These are phyloP conservation scores for Rhizopogon salebrosus DNA, from an alignment of 768 basidiomycete genomes.

Conservation along the genomic window DNA sequence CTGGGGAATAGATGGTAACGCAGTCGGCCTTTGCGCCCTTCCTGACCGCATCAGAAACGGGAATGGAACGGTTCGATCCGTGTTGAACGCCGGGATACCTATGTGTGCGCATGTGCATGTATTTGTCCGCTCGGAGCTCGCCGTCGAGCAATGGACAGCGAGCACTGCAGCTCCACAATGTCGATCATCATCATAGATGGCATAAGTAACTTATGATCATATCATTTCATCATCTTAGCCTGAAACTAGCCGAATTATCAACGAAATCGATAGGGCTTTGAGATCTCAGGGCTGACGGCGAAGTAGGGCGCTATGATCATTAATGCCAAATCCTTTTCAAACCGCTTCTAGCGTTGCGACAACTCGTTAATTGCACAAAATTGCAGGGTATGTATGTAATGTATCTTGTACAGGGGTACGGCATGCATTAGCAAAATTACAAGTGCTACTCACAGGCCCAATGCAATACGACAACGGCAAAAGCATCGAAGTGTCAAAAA, in stretches of 20 bases:
- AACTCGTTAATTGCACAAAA: no score
- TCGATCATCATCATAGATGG: not conserved
- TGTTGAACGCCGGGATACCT: not conserved
- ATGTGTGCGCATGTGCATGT: not conserved
- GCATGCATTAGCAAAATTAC: slow-evolving; percentile 16
- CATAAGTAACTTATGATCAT: not conserved
- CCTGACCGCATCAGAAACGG: not conserved
- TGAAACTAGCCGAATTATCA: not conserved
- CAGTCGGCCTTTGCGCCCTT: not conserved
- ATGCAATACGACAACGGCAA: slow-evolving; percentile 23
- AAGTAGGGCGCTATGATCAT: not conserved
- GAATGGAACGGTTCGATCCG: not conserved
- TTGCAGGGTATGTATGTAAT: not conserved
- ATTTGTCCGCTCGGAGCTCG: not conserved
- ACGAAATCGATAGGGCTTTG: not conserved
- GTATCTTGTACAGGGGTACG: not conserved
- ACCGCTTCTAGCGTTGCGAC: not conserved
- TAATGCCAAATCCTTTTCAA: not conserved
- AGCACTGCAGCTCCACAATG: not conserved
- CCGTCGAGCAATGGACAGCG: not conserved
- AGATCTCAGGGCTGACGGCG: slow-evolving; percentile 10
- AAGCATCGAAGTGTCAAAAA: slow-evolving; percentile 24
- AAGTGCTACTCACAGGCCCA: slow-evolving; percentile 22
- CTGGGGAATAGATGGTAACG: not conserved
- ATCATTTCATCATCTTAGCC: not conserved